Conservation (phyloP, 2,329 filamentous ascomycete genomes). For the Monosporascus sp. region DNA sequence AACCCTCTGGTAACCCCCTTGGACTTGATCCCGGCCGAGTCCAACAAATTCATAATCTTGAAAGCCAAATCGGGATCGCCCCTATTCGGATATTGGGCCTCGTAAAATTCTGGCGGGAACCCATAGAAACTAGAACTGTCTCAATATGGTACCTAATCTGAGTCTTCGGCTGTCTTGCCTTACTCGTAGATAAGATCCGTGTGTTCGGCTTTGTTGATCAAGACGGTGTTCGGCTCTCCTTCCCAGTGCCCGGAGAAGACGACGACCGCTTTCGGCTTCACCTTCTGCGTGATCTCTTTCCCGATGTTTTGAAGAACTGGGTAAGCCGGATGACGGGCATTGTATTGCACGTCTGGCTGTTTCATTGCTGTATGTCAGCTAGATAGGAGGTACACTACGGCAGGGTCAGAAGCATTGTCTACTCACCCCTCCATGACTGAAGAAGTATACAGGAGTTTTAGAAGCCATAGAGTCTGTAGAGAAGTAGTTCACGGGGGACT, state of each 20-base stretch:
- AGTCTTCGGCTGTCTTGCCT: conserved; percentile 2
- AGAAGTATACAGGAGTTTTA: conserved; percentile 42
- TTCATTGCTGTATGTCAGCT: conserved; percentile 5
- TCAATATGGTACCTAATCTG: conserved; percentile 11
- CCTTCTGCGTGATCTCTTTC: conserved; percentile 62
- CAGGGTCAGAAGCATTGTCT: not conserved
- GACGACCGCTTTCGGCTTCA: conserved; percentile 68
- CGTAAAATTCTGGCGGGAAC: conserved; percentile 66
- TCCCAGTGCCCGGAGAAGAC: conserved; percentile 80
- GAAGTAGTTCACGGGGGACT: conserved; percentile 2
- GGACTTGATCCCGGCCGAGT: conserved; percentile 53
- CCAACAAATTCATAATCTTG: conserved; percentile 51
- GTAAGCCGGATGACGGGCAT: conserved; percentile 65
- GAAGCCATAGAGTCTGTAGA: conserved; percentile 16
- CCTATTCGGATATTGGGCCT: conserved; percentile 59
- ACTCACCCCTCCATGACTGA: conserved; percentile 47
- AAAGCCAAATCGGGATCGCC: conserved; percentile 57
- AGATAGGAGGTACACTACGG: not conserved
- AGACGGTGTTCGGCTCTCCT: conserved; percentile 47
- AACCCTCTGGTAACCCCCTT: conserved; percentile 59
- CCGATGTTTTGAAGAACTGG: conserved; percentile 60
- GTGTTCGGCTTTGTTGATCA: conserved; percentile 62
- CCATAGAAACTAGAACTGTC: conserved; percentile 54
- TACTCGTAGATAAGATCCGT: conserved; percentile 67
- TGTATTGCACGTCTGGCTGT: conserved; percentile 63